These are phyloP conservation scores for Knoxia roxburghii DNA, from an alignment of 257 asterid species.

Conservation along the genomic window DNA sequence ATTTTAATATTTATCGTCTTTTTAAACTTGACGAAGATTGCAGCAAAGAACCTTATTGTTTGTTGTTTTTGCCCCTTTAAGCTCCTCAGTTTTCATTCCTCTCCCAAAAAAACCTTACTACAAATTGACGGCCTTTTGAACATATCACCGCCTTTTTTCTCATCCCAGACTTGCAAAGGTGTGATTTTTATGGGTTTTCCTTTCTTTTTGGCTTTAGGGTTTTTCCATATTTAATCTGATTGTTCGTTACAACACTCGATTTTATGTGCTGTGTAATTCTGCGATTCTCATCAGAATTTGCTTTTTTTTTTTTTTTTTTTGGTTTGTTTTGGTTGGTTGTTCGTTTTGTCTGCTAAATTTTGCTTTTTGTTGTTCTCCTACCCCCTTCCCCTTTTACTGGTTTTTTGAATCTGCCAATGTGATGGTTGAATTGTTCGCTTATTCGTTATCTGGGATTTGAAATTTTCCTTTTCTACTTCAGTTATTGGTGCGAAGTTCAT, in stretches of 20 bases:
- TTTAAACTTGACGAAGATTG: too few relatives aligned
- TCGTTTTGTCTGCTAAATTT: not conserved
- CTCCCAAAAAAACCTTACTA: not conserved
- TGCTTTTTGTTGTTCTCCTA: not conserved
- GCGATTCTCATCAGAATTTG: not conserved
- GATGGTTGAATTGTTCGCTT: not conserved
- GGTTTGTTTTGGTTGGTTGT: not conserved
- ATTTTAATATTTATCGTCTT: conserved; percentile 9
- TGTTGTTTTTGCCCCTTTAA: not conserved
- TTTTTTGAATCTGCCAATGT: not conserved
- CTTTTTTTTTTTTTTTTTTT: not conserved
- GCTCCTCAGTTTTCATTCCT: not conserved
- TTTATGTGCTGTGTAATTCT: not conserved
- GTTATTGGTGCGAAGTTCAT: conserved; percentile 10
- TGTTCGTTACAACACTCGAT: not conserved
- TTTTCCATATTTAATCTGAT: not conserved
- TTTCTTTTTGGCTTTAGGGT: not conserved
- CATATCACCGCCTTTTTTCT: not conserved
- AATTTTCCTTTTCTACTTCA: conserved; percentile 8
- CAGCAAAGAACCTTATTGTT: not conserved
- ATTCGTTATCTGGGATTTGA: conserved; percentile 12
- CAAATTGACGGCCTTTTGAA: not conserved
- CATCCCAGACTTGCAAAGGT: conserved; percentile 16
- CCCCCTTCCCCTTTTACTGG: not conserved
- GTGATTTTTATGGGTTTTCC: not conserved